Evolutionary conservation across 1,139 yeast genomes (phyloP).

Genomic region (Scheffersomyces stambukii): DNA sequence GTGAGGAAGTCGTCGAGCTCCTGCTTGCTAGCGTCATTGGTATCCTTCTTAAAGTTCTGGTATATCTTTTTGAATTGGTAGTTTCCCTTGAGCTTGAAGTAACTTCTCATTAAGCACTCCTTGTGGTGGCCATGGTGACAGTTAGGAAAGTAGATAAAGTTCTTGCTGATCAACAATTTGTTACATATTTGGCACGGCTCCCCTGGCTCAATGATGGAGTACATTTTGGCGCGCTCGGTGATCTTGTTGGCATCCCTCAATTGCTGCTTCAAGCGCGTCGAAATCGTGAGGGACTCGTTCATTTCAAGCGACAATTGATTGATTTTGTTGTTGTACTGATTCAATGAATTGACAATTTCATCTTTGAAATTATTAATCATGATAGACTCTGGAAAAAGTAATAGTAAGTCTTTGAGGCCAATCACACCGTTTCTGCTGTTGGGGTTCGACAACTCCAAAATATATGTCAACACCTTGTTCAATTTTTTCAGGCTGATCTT

Average conservation of each 20-base stretch:
- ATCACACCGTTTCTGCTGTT: conserved; percentile 26
- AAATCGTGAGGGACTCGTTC: conserved; percentile 65
- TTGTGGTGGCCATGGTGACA: conserved; percentile 90
- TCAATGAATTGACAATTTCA: conserved; percentile 75
- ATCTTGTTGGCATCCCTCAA: conserved; percentile 46
- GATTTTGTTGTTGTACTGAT: conserved; percentile 65
- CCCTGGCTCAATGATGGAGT: conserved; percentile 68
- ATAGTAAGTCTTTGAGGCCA: conserved; percentile 76
- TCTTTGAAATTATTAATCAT: conserved; percentile 80
- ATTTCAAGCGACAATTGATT: conserved; percentile 66
- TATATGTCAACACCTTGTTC: conserved; percentile 22
- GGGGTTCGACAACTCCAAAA: conserved; percentile 22
- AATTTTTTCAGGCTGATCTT: conserved; percentile 8
- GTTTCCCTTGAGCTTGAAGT: conserved; percentile 59
- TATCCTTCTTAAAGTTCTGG: conserved; percentile 47
- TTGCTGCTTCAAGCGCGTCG: conserved; percentile 58
- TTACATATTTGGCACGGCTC: conserved; percentile 75
- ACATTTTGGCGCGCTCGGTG: conserved; percentile 34
- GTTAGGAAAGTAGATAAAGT: conserved; percentile 75
- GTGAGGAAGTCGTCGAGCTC: conserved; percentile 61
- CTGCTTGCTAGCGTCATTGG: conserved; percentile 23
- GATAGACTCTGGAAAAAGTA: conserved; percentile 78
- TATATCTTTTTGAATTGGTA: conserved; percentile 63
- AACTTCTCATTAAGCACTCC: conserved; percentile 69
- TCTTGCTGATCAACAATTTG: conserved; percentile 63